Evolutionary conservation across 495 filamentous ascomycete genomes (phyloP), one percentile per base, ranked within the genome.

Genomic region (Penicillium pancosmium): DNA sequence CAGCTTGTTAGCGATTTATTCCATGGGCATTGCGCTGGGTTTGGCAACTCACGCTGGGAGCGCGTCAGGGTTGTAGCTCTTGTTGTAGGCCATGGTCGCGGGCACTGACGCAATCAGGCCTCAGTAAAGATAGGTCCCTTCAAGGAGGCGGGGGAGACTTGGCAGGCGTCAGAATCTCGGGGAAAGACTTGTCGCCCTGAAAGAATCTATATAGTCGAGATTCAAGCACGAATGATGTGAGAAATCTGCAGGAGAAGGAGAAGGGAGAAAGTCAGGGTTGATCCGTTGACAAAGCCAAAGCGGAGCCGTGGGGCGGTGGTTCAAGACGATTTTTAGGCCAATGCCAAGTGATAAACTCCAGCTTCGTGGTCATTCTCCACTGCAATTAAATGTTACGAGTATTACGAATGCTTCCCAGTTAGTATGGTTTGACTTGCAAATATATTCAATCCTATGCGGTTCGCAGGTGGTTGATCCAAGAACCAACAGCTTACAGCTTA

Each of bases 21-120:
- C 49, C n/a, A n/a, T 4, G 50, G 5, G 36, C 36, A 35, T 33
- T 59, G 38, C 27, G 44, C 12, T 11, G 27, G 34, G 21, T 12
- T 44, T 2, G 13, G 9, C 10, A 13, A 86, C 92, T 85, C 80
- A 96, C 88, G 92, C 91, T 73, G 94, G 94, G 58, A 98, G 86
- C 74, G 92, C 91, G 78, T 98, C 95, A n/a, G 93, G 93, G 68
- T 98, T 97, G 77, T 90, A 92, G 43, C 84, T 82, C 67, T 87
- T 85, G 72, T 95, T 96, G 83, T 98, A 98, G 33, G 94, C 94
- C 94, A 98, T 98, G 51, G 61, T 66, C 38, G 41, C 41, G 44
- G 53, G 56, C 44, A 50, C n/a, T 76, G 73, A 73, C 71, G 61
- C 65, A 65, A 59, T 65, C 35, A 35, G 49, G 54, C 52, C 25